These are phyloP conservation scores for Hanseniaspora taiwanica DNA, from an alignment of 805 yeast species.

Conservation along the genomic window DNA sequence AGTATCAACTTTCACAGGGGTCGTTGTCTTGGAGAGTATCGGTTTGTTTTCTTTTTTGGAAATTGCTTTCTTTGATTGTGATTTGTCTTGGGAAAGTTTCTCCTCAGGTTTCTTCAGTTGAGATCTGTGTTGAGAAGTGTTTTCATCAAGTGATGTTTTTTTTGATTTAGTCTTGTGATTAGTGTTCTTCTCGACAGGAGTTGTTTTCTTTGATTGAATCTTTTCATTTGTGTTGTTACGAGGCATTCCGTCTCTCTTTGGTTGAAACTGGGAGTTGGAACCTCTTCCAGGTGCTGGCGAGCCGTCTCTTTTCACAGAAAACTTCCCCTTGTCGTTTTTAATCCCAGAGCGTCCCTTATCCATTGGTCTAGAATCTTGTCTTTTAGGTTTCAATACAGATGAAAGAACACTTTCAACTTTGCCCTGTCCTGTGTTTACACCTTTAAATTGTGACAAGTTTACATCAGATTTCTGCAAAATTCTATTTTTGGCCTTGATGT, in stretches of 20 bases:
- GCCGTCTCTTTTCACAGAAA: no score
- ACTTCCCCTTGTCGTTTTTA: background rate
- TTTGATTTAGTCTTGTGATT: no score
- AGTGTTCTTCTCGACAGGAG: no score
- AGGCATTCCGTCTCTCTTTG: no score
- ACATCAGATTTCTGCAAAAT: conserved; percentile 4
- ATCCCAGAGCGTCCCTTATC: background rate
- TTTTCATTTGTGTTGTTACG: no score
- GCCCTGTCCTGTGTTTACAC: conserved; percentile 4
- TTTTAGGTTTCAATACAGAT: conserved; percentile 6
- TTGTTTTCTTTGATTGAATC: no score
- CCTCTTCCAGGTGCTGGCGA: no score
- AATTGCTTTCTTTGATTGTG: background rate
- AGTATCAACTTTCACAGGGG: background rate
- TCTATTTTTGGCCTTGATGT: background rate
- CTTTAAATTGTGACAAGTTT: conserved; percentile 14
- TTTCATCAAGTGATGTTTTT: no score
- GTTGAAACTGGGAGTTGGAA: no score
- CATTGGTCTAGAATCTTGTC: background rate
- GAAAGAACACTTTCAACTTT: background rate
- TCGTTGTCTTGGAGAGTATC: background rate
- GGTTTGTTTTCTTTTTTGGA: background rate
- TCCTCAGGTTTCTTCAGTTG: no score
- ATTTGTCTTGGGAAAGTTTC: no score
- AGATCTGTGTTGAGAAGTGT: no score